phyloP scores from a whole-genome alignment of 305 asterid species.

The Fraxinus greggii region DNA sequence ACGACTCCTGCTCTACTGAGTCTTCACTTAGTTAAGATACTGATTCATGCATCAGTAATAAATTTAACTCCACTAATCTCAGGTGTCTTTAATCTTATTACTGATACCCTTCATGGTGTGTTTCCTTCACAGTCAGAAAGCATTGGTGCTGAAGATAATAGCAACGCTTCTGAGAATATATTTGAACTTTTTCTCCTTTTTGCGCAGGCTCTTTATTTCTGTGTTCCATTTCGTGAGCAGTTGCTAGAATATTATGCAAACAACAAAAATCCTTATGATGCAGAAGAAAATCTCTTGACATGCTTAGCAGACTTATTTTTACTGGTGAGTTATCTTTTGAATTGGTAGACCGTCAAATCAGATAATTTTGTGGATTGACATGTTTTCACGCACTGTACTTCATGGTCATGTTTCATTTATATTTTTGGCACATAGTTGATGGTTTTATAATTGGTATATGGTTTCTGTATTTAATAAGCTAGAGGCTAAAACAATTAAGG shows the following conservation, averaged over 20 bases:
- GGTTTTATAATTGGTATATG: background rate
- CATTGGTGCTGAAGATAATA: background rate
- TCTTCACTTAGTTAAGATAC: background rate
- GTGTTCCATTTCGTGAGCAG: constrained; percentile 93
- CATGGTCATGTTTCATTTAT: background rate
- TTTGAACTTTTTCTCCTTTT: background rate
- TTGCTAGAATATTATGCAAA: constrained; percentile 74
- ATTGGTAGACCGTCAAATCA: constrained; percentile 5
- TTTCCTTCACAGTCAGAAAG: background rate
- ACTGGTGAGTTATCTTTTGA: constrained; percentile 49
- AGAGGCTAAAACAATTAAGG: constrained; percentile 3
- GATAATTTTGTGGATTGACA: constrained; percentile 2
- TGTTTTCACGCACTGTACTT: constrained; percentile 16
- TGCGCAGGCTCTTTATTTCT: constrained; percentile 91
- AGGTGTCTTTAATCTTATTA: background rate
- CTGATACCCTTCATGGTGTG: background rate
- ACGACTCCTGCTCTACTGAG: background rate
- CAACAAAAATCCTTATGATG: constrained; percentile 65
- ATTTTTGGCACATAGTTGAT: background rate
- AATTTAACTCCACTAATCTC: background rate
- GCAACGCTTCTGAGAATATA: background rate
- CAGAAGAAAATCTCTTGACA: constrained; percentile 84
- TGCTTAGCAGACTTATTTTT: constrained; percentile 86
- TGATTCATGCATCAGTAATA: background rate
- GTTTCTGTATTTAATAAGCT: background rate